phyloP scores from a whole-genome alignment of 2,329 filamentous ascomycete species.

The Macrophomina pseudophaseolina region DNA sequence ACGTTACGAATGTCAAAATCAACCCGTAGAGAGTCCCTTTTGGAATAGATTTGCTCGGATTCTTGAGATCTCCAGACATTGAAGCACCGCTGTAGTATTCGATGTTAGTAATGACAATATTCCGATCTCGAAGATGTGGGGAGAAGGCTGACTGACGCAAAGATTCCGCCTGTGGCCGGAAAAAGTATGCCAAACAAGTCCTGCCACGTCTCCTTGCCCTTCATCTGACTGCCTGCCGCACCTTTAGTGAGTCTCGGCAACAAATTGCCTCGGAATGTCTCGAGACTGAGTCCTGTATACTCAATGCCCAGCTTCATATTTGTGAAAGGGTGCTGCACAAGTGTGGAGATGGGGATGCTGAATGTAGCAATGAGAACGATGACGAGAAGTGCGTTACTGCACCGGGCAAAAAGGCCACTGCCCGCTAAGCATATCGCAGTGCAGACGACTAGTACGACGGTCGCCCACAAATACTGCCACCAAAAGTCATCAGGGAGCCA shows the following conservation, averaged over 20 bases:
- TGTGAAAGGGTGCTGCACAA: conserved; percentile 71
- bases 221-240: conserved; percentile 65
- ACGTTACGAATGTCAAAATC: conserved; percentile 74
- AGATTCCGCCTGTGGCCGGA: conserved; percentile 68
- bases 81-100: conserved; percentile 70
- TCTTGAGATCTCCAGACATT: conserved; percentile 85
- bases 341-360: conserved; percentile 80
- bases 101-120: not conserved
- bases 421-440: conserved; percentile 79
- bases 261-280: conserved; percentile 76
- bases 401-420: conserved; percentile 78
- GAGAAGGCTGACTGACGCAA: conserved; percentile 51
- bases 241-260: conserved; percentile 69
- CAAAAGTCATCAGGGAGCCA: conserved; percentile 74
- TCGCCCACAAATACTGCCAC: conserved; percentile 78
- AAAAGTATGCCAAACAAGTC: conserved; percentile 87
- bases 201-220: conserved; percentile 72
- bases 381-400: conserved; percentile 76
- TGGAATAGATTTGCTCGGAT: conserved; percentile 83
- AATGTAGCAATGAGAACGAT: conserved; percentile 75
- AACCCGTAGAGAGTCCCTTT: conserved; percentile 82
- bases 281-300: conserved; percentile 76
- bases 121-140: not conserved
- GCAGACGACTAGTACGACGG: conserved; percentile 71
- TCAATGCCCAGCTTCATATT: conserved; percentile 67